Conservation (phyloP, 441 rosid species). For the Theobroma grandiflorum region DNA sequence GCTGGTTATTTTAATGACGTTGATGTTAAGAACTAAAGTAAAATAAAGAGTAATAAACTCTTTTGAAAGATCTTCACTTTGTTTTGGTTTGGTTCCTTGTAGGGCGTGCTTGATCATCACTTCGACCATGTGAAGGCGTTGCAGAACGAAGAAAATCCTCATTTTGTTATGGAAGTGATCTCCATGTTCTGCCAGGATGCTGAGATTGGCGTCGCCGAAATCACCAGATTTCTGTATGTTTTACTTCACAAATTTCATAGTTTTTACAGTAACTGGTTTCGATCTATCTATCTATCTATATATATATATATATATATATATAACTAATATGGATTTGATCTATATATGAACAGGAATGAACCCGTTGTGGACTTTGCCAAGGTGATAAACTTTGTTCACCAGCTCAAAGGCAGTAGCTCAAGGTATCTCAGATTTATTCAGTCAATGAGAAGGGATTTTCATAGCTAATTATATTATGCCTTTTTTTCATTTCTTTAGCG, state of each 20-base stretch:
- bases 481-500: no score
- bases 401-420: conserved; percentile 39
- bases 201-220: conserved; percentile 18
- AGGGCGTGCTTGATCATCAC: conserved; percentile 41
- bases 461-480: no score
- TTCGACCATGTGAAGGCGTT: conserved; percentile 27
- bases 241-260: neutral
- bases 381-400: conserved; percentile 17
- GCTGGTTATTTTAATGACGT: no score
- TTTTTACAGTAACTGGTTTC: neutral
- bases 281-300: neutral
- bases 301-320: neutral
- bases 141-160: conserved; percentile 21
- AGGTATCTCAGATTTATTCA: conserved; percentile 25
- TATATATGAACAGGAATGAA: conserved; percentile 30
- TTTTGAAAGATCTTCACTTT: no score
- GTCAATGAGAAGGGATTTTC: neutral
- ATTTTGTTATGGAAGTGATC: conserved; percentile 29
- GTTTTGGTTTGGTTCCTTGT: neutral
- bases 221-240: conserved; percentile 26
- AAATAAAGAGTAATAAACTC: no score
- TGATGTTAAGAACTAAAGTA: no score
- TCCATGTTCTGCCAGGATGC: conserved; percentile 31
- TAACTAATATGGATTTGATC: neutral
- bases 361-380: conserved; percentile 32